These are phyloP conservation scores for Silene noctiflora DNA, from an alignment of 179 eudicot species.

Conservation along the genomic window DNA sequence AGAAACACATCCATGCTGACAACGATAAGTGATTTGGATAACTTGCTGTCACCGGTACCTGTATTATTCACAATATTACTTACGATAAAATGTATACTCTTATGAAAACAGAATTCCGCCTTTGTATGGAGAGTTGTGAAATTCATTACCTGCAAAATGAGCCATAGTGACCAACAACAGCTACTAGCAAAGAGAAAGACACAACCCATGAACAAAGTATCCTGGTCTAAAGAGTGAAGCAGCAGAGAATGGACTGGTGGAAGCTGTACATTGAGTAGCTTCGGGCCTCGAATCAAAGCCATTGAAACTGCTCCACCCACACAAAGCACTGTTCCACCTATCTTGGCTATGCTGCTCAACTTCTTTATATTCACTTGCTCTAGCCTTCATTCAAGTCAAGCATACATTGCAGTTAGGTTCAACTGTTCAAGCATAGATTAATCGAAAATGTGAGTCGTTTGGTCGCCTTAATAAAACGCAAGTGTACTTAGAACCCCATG, in stretches of 20 bases:
- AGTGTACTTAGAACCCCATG: too few species aligned
- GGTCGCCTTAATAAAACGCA: too few species aligned
- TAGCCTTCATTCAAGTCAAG: slow-evolving; percentile 5
- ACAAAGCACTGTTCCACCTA: slow-evolving; percentile 24
- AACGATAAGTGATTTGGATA: slow-evolving; percentile 32
- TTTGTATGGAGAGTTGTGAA: not conserved
- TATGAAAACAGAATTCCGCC: too few species aligned
- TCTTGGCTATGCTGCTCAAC: slow-evolving; percentile 26
- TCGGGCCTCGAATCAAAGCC: slow-evolving; percentile 25
- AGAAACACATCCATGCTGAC: slow-evolving; percentile 18
- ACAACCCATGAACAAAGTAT: slow-evolving; percentile 27
- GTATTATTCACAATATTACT: not conserved
- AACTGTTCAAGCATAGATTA: too few species aligned
- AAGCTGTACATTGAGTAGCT: slow-evolving; percentile 18
- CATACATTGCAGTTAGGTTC: not conserved
- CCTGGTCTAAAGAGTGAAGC: slow-evolving; percentile 6
- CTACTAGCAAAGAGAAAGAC: slow-evolving; percentile 25
- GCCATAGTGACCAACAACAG: slow-evolving; percentile 30
- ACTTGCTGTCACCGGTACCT: slow-evolving; percentile 44
- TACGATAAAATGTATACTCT: too few species aligned
- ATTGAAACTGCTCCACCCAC: slow-evolving; percentile 29
- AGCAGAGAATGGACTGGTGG: slow-evolving; percentile 1
- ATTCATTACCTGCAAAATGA: slow-evolving; percentile 25
- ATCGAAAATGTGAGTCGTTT: too few species aligned
- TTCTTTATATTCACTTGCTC: slow-evolving; percentile 27